Base-by-base conservation (phyloP, 345 rosid genomes). In the Sonneratia alba region DNA sequence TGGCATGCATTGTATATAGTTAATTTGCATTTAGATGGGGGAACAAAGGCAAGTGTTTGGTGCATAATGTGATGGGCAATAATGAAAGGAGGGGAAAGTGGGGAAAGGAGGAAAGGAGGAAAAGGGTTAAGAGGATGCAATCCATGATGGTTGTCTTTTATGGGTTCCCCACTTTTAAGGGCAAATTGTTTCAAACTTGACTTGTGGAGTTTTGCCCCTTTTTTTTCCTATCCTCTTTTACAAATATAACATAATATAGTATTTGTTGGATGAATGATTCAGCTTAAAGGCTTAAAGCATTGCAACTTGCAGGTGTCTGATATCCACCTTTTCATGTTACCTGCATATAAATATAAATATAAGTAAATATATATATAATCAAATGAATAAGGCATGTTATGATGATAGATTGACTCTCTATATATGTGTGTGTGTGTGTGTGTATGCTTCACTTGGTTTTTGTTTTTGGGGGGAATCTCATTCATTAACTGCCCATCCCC, bases 101-200 rank as follows among this genome's bases (percentile, higher is more conserved):
- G 51, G 15, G 51, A 9, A 42, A 42, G 45, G 45, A 9, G 51
- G 5, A 13, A 2, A 36, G 66, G 14, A n/a, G 66, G 27, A 1
- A 57, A 19, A 15, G 22, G 22, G 64, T 59, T 3, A 66, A 19
- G 12, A 65, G 27, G 53, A 48, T 34, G 22, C 24, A 7, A 24
- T 57, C 63, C 32, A 57, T 57, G 4, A 36, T 66, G 3, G 9
- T 66, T 42, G 14, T 37, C 24, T 37, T 19, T 66, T 16, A 18
- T 18, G 32, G 69, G 69, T 40, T 66, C 48, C 69, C 69, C 49
- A 12, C 27, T 19, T 40, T 66, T 37, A 0, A 37, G 27, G 69
- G 69, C 48, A 66, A 37, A 66, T 66, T 37, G 49, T 40, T 66
- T 45, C 69, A 40, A 66, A 11, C 66, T 62, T 62, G 38, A 62